Base-by-base conservation (phyloP, 2,329 filamentous ascomycete genomes). In the Pseudohalonectria lignicola region DNA sequence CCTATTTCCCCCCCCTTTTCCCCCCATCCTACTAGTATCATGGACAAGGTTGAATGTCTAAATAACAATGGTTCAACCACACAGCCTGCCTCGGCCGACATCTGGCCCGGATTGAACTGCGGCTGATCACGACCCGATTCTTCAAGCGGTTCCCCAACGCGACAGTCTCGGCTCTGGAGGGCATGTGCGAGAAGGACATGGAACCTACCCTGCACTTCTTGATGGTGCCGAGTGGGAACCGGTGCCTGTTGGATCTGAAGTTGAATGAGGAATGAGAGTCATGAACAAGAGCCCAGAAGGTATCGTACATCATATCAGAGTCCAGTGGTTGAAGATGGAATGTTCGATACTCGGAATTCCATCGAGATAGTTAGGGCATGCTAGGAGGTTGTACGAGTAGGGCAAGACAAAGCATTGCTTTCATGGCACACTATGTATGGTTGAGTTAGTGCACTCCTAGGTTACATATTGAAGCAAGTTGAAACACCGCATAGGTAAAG, bases 71-170 rank as follows among this genome's bases (percentile, higher is more conserved):
- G 3, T 11, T 4, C 31, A 20, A 18, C 8, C 9, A 10, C 36
- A n/a, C 15, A 56, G 53, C 51, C 4, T 77, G 73, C 42, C 54
- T 78, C 12, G 72, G 72, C 3, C 54, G 72, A 15, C 67, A 76
- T 41, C 59, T 77, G 9, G 72, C 72, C 0, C 57, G 60, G 12
- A 67, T 73, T 52, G 71, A 76, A 44, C 47, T 76, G 17, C 57
- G 69, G 4, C 59, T 71, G 32, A 67, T 60, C 0, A 56, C 60
- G 2, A 65, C 69, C 0, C 55, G 61, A 10, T 70, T 76, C 51
- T 72, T 74, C 51, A 49, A 43, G 13, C 26, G 41, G 5, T 58
- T 55, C 19, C 53, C 53, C 1, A 44, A 53, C 17, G 51, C 52
- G 5, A 47, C 32, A 16, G 38, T 54, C 11, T 56, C 53, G 2